These are phyloP conservation scores for Macaranga tanarius DNA, from an alignment of 441 rosid genomes.

Conservation along the genomic window DNA sequence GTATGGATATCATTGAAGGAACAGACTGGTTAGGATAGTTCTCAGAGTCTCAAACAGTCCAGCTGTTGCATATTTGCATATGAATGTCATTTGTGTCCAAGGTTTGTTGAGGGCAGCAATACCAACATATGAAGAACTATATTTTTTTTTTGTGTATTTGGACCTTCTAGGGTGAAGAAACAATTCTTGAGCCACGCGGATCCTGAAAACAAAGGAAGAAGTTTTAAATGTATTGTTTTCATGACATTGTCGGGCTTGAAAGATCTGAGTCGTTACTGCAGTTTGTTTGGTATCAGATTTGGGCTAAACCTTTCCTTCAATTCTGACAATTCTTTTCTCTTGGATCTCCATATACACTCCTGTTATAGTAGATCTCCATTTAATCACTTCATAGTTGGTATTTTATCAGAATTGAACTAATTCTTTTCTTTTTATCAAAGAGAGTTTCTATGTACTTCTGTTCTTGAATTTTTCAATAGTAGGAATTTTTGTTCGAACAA, in stretches of 20 bases:
- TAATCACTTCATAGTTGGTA: not conserved
- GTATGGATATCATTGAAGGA: conserved; percentile 2
- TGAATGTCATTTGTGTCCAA: not conserved
- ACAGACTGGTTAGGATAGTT: conserved; percentile 4
- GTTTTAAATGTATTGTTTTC: not conserved
- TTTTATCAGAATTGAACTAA: not conserved
- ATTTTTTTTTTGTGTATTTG: not conserved
- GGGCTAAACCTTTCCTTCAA: not conserved
- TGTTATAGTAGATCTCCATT: not conserved
- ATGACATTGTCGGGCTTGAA: not conserved
- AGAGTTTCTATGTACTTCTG: not conserved
- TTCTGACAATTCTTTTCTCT: not conserved
- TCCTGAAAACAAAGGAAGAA: not conserved
- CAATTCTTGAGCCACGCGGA: not conserved
- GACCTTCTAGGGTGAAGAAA: not conserved
- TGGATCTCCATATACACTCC: not conserved
- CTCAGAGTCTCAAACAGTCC: not conserved
- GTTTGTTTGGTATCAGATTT: conserved; percentile 10
- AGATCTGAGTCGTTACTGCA: not conserved
- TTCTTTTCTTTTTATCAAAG: not conserved
- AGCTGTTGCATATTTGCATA: conserved; percentile 2
- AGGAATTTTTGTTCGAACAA: not conserved
- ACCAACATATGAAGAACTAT: not conserved
- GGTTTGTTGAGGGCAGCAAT: not conserved
- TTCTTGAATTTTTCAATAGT: not conserved